A percentile compares a stretch with the other conserved stretches of the same genome.
These are phyloP conservation scores for Phellopilus nigrolimitatus DNA, from an alignment of 1,284 basidiomycete genomes.

Conservation along the genomic window DNA sequence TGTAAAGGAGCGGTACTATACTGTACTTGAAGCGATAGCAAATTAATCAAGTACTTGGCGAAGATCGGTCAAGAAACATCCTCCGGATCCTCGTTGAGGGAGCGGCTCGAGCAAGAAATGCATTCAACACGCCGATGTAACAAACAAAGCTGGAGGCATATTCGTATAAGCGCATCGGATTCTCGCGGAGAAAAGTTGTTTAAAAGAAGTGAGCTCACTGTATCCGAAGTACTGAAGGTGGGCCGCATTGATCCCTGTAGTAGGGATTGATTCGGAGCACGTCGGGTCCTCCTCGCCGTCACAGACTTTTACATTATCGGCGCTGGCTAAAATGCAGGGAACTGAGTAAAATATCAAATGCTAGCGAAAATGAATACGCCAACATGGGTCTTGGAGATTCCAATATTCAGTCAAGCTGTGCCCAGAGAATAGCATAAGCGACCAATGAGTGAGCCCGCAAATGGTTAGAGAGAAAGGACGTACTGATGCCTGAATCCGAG, in stretches of 20 bases:
- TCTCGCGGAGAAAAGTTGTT: no score
- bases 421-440: background rate
- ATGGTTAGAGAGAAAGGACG: background rate
- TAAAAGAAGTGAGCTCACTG: no score
- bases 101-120: no score
- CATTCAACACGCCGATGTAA: no score
- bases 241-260: conserved; percentile 17
- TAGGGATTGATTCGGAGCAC: conserved; percentile 19
- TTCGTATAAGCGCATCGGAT: no score
- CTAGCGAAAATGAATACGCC: background rate
- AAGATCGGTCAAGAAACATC: no score
- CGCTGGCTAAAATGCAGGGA: background rate
- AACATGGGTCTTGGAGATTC: conserved; percentile 20
- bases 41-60: no score
- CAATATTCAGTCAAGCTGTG: conserved; percentile 20
- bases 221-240: conserved; percentile 19
- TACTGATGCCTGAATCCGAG: conserved; percentile 14
- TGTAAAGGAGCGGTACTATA: no score
- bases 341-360: background rate
- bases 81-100: no score
- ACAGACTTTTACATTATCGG: conserved; percentile 17
- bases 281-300: conserved; percentile 20
- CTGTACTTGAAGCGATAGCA: no score
- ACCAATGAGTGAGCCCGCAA: background rate
- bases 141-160: no score